These are phyloP conservation scores for Salix caprea DNA, from an alignment of 345 rosid genomes.

Conservation along the genomic window DNA sequence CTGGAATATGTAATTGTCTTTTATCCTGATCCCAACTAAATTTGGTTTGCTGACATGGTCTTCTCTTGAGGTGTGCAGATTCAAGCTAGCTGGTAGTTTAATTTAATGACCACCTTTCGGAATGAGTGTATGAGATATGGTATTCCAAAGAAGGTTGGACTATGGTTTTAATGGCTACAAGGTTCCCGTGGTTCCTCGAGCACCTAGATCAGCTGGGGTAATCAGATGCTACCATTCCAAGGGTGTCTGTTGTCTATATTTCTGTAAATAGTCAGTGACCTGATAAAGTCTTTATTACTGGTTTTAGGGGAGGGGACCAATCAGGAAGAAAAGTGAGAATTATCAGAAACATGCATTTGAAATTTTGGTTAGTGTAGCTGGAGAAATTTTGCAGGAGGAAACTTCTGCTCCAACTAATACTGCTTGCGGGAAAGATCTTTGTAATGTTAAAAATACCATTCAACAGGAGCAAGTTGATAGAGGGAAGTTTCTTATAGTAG, in stretches of 20 bases:
- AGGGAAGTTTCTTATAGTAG: background rate
- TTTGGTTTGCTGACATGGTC: constrained; percentile 8
- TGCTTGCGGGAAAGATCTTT: background rate
- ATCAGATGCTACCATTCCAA: background rate
- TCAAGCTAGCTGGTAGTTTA: constrained; percentile 1
- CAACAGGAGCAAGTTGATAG: constrained; percentile 1
- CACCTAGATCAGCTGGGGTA: constrained; percentile 17
- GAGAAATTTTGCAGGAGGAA: constrained; percentile 23
- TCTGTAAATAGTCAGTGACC: background rate
- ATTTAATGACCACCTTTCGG: constrained; percentile 18
- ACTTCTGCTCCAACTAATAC: constrained; percentile 7
- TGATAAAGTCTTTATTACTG: constrained; percentile 5
- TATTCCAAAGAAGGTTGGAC: constrained; percentile 14
- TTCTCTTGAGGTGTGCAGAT: constrained; percentile 7
- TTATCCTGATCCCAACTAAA: background rate
- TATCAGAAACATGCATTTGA: constrained; percentile 22
- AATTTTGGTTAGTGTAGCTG: constrained; percentile 33
- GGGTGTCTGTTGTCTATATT: background rate
- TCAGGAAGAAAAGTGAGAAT: constrained; percentile 19
- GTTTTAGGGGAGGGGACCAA: constrained; percentile 21
- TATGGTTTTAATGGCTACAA: constrained; percentile 12
- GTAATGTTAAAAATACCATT: background rate
- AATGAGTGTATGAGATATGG: constrained; percentile 20
- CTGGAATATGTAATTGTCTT: background rate
- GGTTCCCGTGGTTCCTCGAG: constrained; percentile 17